Percentiles rank a stretch among this genome's conserved stretches.
phyloP scores from a whole-genome alignment of 2,329 filamentous ascomycete genomes.

The Alternaria dauci region DNA sequence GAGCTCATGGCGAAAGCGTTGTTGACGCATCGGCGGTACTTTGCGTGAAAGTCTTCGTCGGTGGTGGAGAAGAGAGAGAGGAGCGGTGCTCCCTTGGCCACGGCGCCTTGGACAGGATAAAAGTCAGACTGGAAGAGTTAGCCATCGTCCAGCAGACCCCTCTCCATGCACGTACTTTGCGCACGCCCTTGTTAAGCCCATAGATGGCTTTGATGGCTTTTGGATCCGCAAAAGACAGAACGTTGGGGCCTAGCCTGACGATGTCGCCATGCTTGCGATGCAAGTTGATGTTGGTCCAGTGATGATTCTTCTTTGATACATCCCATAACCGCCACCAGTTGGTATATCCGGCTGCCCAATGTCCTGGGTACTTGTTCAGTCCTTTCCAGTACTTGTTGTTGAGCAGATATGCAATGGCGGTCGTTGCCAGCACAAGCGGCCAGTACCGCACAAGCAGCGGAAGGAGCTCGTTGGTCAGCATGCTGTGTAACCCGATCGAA shows the following conservation, averaged over 20 bases:
- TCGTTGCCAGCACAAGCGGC: slow-evolving; percentile 49
- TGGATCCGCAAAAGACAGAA: slow-evolving; percentile 76
- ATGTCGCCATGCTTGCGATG: slow-evolving; percentile 77
- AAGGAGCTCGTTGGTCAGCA: slow-evolving; percentile 49
- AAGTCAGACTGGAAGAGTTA: slow-evolving; percentile 72
- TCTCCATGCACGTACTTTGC: slow-evolving; percentile 65
- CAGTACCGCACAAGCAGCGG: slow-evolving; percentile 52
- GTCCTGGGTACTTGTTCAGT: slow-evolving; percentile 76
- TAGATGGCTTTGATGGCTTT: slow-evolving; percentile 79
- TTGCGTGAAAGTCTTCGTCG: slow-evolving; percentile 77
- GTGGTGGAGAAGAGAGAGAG: slow-evolving; percentile 79
- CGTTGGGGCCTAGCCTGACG: slow-evolving; percentile 77
- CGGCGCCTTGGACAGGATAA: slow-evolving; percentile 79
- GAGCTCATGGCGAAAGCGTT: slow-evolving; percentile 80
- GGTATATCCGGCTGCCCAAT: slow-evolving; percentile 71
- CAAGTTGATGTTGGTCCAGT: slow-evolving; percentile 72
- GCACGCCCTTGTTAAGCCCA: slow-evolving; percentile 80
- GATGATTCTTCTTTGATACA: slow-evolving; percentile 69
- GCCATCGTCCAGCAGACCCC: background rate
- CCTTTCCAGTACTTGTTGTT: slow-evolving; percentile 63
- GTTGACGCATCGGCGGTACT: slow-evolving; percentile 78
- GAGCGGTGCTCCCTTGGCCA: slow-evolving; percentile 72
- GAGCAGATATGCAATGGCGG: slow-evolving; percentile 47
- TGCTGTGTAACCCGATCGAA: slow-evolving; percentile 27
- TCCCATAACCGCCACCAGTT: slow-evolving; percentile 80